These are phyloP conservation scores for Mycena vitilis DNA, from an alignment of 768 basidiomycete genomes.

Conservation along the genomic window DNA sequence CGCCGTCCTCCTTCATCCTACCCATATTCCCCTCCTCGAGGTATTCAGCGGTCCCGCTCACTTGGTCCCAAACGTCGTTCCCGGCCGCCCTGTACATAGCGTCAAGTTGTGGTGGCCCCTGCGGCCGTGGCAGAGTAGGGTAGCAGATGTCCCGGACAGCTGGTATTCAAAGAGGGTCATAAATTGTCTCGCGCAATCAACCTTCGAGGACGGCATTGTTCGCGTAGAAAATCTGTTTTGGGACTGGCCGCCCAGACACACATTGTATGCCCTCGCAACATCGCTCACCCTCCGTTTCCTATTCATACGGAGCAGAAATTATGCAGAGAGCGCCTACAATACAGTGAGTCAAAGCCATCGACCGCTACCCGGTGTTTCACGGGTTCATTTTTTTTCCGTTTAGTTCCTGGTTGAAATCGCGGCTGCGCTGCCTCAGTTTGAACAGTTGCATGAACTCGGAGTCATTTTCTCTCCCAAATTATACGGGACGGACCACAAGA, in stretches of 20 bases:
- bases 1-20: background rate
- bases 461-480: background rate
- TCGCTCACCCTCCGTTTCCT: background rate
- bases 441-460: constrained; percentile 2
- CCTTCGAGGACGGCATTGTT: background rate
- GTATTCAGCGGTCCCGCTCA: constrained; percentile 18
- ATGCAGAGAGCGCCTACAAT: background rate
- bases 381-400: background rate
- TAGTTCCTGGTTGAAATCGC: constrained; percentile 10
- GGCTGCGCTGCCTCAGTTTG: background rate
- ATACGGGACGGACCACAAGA: background rate
- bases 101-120: constrained; percentile 17
- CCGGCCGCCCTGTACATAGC: constrained; percentile 7
- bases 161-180: background rate
- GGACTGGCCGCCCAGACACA: constrained; percentile 8
- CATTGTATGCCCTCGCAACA: background rate
- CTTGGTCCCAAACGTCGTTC: constrained; percentile 2
- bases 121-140: background rate
- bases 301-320: constrained; percentile 4
- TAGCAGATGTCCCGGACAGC: background rate
- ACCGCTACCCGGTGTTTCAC: too few species aligned
- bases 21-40: background rate
- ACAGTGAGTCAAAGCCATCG: background rate
- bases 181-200: constrained; percentile 5
- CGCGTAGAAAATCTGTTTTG: constrained; percentile 7